These are phyloP conservation scores for Lumnitzera racemosa DNA, from an alignment of 345 rosid genomes.

Conservation along the genomic window DNA sequence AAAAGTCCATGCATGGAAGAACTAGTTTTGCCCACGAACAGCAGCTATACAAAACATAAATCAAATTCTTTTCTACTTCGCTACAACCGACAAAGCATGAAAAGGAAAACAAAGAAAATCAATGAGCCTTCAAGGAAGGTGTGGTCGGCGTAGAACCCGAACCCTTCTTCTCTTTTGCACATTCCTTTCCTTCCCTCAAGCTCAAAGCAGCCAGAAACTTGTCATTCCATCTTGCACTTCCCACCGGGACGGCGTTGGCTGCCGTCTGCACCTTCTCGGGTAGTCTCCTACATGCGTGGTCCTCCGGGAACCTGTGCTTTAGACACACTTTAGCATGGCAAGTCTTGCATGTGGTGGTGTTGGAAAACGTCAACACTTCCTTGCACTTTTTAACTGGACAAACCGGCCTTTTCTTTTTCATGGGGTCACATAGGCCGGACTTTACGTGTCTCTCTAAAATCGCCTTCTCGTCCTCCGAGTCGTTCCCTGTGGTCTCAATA, in stretches of 20 bases:
- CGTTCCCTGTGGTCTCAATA: conserved; percentile 52
- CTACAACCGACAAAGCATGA: not conserved
- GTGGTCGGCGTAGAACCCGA: conserved; percentile 16
- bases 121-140: conserved; percentile 29
- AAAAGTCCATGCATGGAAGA: too few species aligned
- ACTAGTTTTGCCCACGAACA: too few species aligned
- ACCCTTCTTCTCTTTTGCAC: conserved; percentile 20
- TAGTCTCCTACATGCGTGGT: conserved; percentile 41
- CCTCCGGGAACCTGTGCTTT: conserved; percentile 69
- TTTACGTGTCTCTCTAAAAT: conserved; percentile 45
- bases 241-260: conserved; percentile 1
- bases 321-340: conserved; percentile 66
- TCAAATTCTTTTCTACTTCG: not conserved
- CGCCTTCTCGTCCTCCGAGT: conserved; percentile 30
- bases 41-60: too few species aligned
- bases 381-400: conserved; percentile 66
- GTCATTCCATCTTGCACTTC: conserved; percentile 26
- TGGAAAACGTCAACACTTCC: conserved; percentile 60
- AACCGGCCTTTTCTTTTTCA: conserved; percentile 49
- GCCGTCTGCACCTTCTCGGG: conserved; percentile 6
- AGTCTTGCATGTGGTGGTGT: conserved; percentile 58
- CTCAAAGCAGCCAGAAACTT: conserved; percentile 53
- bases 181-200: conserved; percentile 44
- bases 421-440: conserved; percentile 57
- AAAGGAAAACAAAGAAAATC: conserved; percentile 5